Percentiles rank a stretch among this genome's conserved stretches.
Conservation (phyloP, 1,139 yeast genomes). For the Yamadazyma jaroonii region DNA sequence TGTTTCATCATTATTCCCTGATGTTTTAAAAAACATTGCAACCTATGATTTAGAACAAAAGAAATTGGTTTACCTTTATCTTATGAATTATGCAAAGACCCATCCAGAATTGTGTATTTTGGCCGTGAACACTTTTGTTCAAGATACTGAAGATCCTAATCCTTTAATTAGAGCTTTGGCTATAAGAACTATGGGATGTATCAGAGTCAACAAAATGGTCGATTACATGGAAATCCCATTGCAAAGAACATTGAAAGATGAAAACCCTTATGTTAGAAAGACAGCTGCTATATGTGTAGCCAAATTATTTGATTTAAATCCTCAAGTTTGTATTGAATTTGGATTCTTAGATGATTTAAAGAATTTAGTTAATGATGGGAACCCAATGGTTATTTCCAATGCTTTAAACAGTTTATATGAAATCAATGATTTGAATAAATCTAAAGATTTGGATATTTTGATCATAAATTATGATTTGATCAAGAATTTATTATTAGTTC, state of each 20-base stretch:
- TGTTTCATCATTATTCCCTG: slow-evolving; percentile 92
- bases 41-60: slow-evolving; percentile 96
- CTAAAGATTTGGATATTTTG: slow-evolving; percentile 45
- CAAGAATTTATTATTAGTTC: slow-evolving; percentile 69
- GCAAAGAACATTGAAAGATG: slow-evolving; percentile 80
- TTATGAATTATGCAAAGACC: slow-evolving; percentile 96
- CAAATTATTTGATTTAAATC: slow-evolving; percentile 83
- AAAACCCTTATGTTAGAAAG: slow-evolving; percentile 94
- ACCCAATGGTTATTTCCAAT: slow-evolving; percentile 97
- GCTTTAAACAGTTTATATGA: slow-evolving; percentile 85
- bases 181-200: slow-evolving; percentile 98
- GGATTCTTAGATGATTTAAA: slow-evolving; percentile 77
- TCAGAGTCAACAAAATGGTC: slow-evolving; percentile 90
- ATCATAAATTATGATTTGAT: slow-evolving; percentile 45
- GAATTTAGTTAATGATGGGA: slow-evolving; percentile 75
- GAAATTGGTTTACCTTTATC: slow-evolving; percentile 87
- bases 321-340: slow-evolving; percentile 77
- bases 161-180: slow-evolving; percentile 96
- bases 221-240: slow-evolving; percentile 93
- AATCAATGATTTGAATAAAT: slow-evolving; percentile 59
- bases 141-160: slow-evolving; percentile 95
- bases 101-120: slow-evolving; percentile 94
- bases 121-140: slow-evolving; percentile 96
- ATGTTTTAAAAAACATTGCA: slow-evolving; percentile 92
- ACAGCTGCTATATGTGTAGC: slow-evolving; percentile 98